Evolutionary conservation across 1,284 basidiomycete genomes (phyloP).

Genomic region (Cryptococcus sp.): DNA sequence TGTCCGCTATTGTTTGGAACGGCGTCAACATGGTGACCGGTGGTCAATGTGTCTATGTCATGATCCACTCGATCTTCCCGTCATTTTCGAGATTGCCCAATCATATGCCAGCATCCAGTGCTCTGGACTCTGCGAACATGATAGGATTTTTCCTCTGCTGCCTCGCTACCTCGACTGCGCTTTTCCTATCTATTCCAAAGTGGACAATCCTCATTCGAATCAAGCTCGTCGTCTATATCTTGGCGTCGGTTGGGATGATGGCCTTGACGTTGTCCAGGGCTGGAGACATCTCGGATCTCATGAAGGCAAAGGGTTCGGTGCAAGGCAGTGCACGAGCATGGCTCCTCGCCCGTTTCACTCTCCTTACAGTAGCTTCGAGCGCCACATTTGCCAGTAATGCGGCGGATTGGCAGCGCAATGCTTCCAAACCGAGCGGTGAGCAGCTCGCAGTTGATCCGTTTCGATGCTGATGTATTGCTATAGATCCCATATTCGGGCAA

Average conservation of each 20-base stretch:
- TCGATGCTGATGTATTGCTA: too few relatives aligned
- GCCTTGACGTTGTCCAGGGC: conserved; percentile 22
- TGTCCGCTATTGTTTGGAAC: conserved; percentile 64
- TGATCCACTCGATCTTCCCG: conserved; percentile 72
- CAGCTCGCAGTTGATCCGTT: too few relatives aligned
- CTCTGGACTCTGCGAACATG: conserved; percentile 47
- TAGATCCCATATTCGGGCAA: conserved; percentile 26
- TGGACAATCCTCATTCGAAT: conserved; percentile 31
- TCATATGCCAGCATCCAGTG: conserved; percentile 66
- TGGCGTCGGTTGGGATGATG: conserved; percentile 28
- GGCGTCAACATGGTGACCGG: conserved; percentile 30
- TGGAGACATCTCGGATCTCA: conserved; percentile 66
- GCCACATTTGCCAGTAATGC: conserved; percentile 62
- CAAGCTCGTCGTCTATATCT: conserved; percentile 32
- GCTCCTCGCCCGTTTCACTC: conserved; percentile 65
- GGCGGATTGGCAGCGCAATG: conserved; percentile 67
- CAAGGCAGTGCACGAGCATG: conserved; percentile 27
- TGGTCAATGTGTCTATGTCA: conserved; percentile 66
- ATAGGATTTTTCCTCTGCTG: conserved; percentile 83
- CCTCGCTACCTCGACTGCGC: conserved; percentile 69
- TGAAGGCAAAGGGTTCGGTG: conserved; percentile 72
- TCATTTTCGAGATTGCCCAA: conserved; percentile 69
- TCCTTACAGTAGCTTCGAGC: conserved; percentile 71
- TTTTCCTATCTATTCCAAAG: conserved; percentile 74
- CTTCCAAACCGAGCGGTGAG: conserved; percentile 56